Base-by-base conservation (phyloP, 805 yeast species). In the Schizosaccharomyces cryophilus region DNA sequence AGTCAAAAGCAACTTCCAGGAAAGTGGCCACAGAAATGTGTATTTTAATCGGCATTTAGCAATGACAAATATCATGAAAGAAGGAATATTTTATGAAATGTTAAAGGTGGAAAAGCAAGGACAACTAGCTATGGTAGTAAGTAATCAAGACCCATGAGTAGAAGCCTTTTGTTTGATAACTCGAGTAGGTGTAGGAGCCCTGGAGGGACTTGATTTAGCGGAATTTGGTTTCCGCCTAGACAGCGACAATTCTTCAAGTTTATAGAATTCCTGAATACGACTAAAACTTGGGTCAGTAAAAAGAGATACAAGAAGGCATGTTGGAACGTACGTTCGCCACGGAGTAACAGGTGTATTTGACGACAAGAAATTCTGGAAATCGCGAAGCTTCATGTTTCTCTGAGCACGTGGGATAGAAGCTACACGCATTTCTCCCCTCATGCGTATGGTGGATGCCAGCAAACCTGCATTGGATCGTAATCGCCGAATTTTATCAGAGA, bases 351-450 rank as follows among this genome's bases (percentile, higher is more conserved):
- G 31, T 17, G 31, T 17, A 51, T 24, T 51, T 15, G 35, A 51
- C 6, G 56, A 51, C 6, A 29, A 29, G 9, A 19, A 17, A 13
- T n/a, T 4, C 29, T 51, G 21, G 9, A 51, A 29, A 15, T 51
- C 56, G 17, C 60, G 47, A 17, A 56, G 42, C 3, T 56, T 30
- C 42, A 56, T 35, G 19, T 21, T 56, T 21, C 60, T 13, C 5
- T 38, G 60, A 35, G 60, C 60, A 17, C 60, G 30, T 3, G 60
- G 60, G 35, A 56, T 40, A 40, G 60, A n/a, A 17, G 42, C 47
- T 4, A 56, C 21, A 21, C 60, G 42, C 38, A 56, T 56, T 56
- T 56, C 60, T 19, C 60, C 60, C 9, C 60, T 38, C 60, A 56
- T 38, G n/a, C 29, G 30, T 5, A 56, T 35, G 19, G 60, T 56